phyloP scores from a whole-genome alignment of 306 rosid genomes.

The Cyclanthera cordifolia region DNA sequence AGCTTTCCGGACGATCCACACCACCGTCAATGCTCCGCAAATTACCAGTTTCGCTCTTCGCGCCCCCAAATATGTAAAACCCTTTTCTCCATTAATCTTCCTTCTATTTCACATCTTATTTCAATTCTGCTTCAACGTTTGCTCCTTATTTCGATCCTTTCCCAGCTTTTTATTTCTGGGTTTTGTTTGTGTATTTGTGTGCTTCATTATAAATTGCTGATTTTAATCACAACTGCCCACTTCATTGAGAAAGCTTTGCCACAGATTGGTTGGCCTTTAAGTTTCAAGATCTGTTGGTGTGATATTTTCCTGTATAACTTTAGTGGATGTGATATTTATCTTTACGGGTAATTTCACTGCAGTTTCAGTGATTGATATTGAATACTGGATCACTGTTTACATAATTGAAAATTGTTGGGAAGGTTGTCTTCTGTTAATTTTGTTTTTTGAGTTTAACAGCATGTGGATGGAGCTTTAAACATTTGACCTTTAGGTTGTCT shows the following conservation, averaged over 20 bases:
- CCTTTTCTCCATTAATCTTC: background rate
- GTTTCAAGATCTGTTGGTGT: background rate
- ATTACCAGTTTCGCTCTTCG: slow-evolving; percentile 55
- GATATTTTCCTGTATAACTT: background rate
- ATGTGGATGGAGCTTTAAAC: background rate
- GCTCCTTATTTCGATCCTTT: background rate
- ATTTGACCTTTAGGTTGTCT: no score
- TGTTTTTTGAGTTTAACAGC: no score
- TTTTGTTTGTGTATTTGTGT: background rate
- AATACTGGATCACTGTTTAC: background rate
- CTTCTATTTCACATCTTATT: background rate
- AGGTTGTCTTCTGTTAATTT: background rate
- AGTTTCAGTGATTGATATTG: background rate
- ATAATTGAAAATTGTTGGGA: background rate
- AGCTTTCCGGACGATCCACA: slow-evolving; percentile 41
- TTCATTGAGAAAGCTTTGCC: background rate
- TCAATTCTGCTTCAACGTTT: background rate
- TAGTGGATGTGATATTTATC: background rate
- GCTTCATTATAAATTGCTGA: background rate
- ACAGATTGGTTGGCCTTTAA: background rate
- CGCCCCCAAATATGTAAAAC: slow-evolving; percentile 54
- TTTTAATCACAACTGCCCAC: background rate
- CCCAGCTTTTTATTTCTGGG: background rate
- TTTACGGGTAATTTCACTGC: background rate
- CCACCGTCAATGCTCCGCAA: slow-evolving; percentile 34